Base-by-base conservation (phyloP, 1,139 yeast species). In the Lodderomyces margitis region DNA sequence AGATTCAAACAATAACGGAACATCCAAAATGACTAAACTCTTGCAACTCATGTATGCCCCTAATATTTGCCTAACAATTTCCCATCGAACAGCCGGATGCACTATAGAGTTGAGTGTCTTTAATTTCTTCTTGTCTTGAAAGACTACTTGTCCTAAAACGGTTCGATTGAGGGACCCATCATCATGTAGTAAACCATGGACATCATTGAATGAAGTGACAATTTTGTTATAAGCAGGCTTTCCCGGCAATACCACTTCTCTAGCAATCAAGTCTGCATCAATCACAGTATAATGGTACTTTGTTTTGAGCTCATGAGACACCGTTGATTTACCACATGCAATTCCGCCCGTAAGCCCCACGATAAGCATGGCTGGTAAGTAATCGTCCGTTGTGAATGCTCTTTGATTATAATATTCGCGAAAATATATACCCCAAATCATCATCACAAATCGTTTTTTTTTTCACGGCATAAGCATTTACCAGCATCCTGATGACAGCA, bases 271-370 rank as follows among this genome's bases (percentile, higher is more conserved):
- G 59, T 94, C 99, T 1, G 98, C 98, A 64, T 94, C 98, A 2
- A 94, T 72, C 2, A 94, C 63, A 0, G 84, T 74, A 15, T 87
- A 48, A 2, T 67, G 56, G 51, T 83, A 74, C 19, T 78, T 66
- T 11, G 78, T 75, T 6, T 61, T 49, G 9, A 92, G 65, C 21
- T 75, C 62, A 14, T 66, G 59, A 0, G 97, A 87, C 0, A 88
- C 98, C 0, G 98, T 91, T 11, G 96, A 85, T 58, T 94, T 94
- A 1, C 99, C 99, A 4, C 94, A 78, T 8, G 97, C 96, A 40
- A 92, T 92, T 1, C 97, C 97, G 1, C 99, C 99, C 0, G 98
- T 92, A 20, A 92, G 74, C 1, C 99, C 99, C 8, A 94, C 77
- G 27, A 92, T 76, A 41, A 92, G 76, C 98, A 92, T 92, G n/a